Evolutionary conservation across 768 basidiomycete species (phyloP), one percentile per base, ranked within the genome.

Genomic region (Cytidiella melzeri): DNA sequence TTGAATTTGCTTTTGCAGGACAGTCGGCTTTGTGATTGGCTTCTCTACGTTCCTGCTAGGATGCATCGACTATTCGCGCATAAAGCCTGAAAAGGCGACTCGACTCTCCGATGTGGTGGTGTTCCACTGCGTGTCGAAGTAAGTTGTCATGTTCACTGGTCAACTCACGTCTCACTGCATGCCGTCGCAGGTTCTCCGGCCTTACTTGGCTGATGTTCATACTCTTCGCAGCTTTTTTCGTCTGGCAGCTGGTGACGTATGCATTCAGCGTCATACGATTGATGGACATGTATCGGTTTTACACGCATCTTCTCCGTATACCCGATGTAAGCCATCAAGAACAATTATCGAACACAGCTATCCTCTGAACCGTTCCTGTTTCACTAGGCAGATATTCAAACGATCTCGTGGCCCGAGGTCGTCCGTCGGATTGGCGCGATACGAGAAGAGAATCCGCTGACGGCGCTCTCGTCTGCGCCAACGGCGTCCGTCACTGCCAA

Each of bases 21-120:
- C 95, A 55, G 84, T 96, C 20, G 94, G 93, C 41, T 99, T 98
- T 68, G 95, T 98, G 44, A 97, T 98, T 58, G 80, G 78, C n/a
- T 99, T 99, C 68, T 95, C 96, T 11, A 95, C 94, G 7, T 99
- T 99, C 65, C 73, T 99, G 11, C 67, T 95, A 5, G 90, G 93
- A 12, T 99, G 96, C 66, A 77, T 99, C 54, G 93, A 99, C 65
- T 98, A 96, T 64, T 81, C 85, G 28, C 77, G 76, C 34, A 77
- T 98, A 51, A 78, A 77, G 49, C 79, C 76, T 18, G 83, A 86
- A 50, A 75, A 79, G 23, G 73, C 79, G 37, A 82, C 77, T 20
- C 77, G 74, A 54, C 74, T 99, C 37, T 80, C 84, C 2, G 85
- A 96, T 45, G 84, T 92, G 15, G 73, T 98, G 24, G 82, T 99